These are phyloP conservation scores for Stentor roeselii DNA, from an alignment of 73 alveolate genomes.

Conservation along the genomic window DNA sequence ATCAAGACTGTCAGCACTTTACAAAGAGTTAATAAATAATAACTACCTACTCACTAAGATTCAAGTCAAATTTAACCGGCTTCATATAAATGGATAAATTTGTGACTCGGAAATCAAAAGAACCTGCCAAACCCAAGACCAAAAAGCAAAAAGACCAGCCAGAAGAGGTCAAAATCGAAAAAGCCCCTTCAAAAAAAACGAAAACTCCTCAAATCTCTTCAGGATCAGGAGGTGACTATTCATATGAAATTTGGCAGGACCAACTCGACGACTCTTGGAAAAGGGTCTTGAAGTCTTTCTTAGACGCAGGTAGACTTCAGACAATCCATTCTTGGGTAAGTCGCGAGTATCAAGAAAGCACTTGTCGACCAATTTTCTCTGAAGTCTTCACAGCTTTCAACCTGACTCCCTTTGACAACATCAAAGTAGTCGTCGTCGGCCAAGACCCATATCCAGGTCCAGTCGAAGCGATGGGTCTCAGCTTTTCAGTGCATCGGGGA, in stretches of 20 bases:
- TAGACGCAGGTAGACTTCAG: not conserved
- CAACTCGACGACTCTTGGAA: slow-evolving; percentile 12
- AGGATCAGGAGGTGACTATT: not conserved
- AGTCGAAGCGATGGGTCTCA: slow-evolving; percentile 95
- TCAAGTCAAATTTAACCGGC: no score
- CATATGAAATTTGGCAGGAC: not conserved
- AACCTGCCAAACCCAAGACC: not conserved
- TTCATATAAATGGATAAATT: slow-evolving; percentile 1
- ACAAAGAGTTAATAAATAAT: not conserved
- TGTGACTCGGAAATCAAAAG: not conserved
- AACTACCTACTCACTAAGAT: no score
- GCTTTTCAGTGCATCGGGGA: slow-evolving; percentile 80
- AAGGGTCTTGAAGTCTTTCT: not conserved
- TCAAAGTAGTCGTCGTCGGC: slow-evolving; percentile 90
- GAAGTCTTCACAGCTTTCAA: slow-evolving; percentile 82
- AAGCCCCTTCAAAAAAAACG: not conserved
- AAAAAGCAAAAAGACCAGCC: no score
- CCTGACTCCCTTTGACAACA: slow-evolving; percentile 63
- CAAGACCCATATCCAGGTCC: slow-evolving; percentile 92
- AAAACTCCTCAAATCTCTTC: not conserved
- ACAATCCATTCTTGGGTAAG: slow-evolving; percentile 38
- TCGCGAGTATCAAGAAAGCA: slow-evolving; percentile 60
- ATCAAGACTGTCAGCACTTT: slow-evolving; percentile 10
- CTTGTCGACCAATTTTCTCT: slow-evolving; percentile 81
- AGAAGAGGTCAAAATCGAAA: not conserved